These are phyloP conservation scores for Erysimum pusillum DNA, from an alignment of 441 rosid genomes.

Conservation along the genomic window DNA sequence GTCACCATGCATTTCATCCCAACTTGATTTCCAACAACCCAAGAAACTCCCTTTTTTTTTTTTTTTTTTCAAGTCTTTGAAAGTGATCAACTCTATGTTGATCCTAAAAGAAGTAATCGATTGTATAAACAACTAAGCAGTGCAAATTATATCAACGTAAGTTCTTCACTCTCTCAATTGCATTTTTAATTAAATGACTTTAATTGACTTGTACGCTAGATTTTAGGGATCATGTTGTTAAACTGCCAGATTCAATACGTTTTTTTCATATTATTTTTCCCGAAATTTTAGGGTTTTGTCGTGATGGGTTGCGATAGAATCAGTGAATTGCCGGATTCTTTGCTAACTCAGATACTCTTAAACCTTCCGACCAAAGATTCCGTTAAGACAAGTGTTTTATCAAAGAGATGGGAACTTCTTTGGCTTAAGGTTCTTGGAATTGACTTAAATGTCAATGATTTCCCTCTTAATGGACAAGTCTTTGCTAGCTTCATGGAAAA, in stretches of 20 bases:
- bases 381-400: conserved; percentile 29
- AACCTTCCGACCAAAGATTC: conserved; percentile 33
- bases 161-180: background rate
- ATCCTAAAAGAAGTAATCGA: background rate
- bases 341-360: conserved; percentile 33
- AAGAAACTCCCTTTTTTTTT: too few species aligned
- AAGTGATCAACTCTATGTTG: background rate
- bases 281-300: too few species aligned
- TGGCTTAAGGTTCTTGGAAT: conserved; percentile 20
- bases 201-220: background rate
- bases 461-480: background rate
- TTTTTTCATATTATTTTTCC: too few species aligned
- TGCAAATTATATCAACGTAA: background rate
- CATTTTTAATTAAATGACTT: background rate
- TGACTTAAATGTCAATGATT: background rate
- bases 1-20: background rate
- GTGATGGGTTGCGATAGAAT: too few species aligned
- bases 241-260: too few species aligned
- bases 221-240: background rate
- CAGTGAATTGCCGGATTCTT: too few species aligned
- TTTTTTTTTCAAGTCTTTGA: too few species aligned
- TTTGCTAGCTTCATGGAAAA: background rate
- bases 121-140: background rate
- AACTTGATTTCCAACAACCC: background rate
- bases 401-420: conserved; percentile 4